These are phyloP conservation scores for Harringtonia aguacate DNA, from an alignment of 2,329 filamentous ascomycete genomes.

Conservation along the genomic window DNA sequence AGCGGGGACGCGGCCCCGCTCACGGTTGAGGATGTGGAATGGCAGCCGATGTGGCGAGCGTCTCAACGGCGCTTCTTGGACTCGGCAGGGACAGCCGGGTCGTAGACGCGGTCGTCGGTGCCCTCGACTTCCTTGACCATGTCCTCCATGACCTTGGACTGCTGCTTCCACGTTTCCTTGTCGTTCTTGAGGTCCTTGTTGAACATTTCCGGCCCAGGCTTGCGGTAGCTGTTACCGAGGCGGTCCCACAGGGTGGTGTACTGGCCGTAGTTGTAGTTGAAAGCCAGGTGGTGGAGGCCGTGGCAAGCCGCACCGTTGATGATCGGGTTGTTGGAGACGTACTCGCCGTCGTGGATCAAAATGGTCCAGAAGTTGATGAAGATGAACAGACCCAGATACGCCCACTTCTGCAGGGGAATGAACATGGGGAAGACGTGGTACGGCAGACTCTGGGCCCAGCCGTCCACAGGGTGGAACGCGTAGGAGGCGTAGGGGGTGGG, in stretches of 20 bases:
- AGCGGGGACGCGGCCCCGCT: too few species aligned
- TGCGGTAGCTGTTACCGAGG: slow-evolving; percentile 73
- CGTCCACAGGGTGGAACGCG: slow-evolving; percentile 91
- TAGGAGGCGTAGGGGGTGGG: slow-evolving; percentile 86
- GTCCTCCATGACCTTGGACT: slow-evolving; percentile 64
- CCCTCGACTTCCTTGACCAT: slow-evolving; percentile 63
- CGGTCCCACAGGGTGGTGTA: slow-evolving; percentile 91
- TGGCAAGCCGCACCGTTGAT: slow-evolving; percentile 95
- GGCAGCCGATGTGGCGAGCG: background rate
- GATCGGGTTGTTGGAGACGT: slow-evolving; percentile 78
- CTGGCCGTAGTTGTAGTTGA: slow-evolving; percentile 90
- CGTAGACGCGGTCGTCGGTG: slow-evolving; percentile 39
- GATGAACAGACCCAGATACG: slow-evolving; percentile 74
- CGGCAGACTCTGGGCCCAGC: slow-evolving; percentile 76
- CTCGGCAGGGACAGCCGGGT: slow-evolving; percentile 16
- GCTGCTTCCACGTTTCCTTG: slow-evolving; percentile 66
- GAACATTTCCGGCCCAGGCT: slow-evolving; percentile 80
- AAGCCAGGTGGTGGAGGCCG: slow-evolving; percentile 79
- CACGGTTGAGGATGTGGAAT: too few species aligned
- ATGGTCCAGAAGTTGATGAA: slow-evolving; percentile 98
- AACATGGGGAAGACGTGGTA: slow-evolving; percentile 92
- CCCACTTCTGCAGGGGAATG: slow-evolving; percentile 85
- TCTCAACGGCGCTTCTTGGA: slow-evolving; percentile 31
- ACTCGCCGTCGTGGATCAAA: slow-evolving; percentile 92
- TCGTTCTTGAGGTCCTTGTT: slow-evolving; percentile 77